These are phyloP conservation scores for Discostella stelligeroides DNA, from an alignment of 108 stramenopile species.

Conservation along the genomic window DNA sequence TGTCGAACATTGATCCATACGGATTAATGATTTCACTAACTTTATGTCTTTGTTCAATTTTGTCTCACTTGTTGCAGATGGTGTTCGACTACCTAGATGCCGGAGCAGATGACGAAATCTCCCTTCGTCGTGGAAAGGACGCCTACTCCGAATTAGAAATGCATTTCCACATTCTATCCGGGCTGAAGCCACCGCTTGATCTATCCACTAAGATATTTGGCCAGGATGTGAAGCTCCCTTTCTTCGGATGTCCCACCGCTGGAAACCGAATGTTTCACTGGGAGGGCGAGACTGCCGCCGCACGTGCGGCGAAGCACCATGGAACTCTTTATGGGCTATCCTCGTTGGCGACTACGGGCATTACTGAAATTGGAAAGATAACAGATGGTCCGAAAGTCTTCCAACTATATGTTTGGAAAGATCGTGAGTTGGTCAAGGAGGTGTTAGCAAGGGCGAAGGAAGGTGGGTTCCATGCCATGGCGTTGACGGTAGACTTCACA, in stretches of 20 bases:
- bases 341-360: conserved; percentile 86
- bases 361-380: conserved; percentile 77
- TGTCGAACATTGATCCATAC: too few species aligned
- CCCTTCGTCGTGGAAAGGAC: conserved; percentile 88
- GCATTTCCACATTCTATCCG: conserved; percentile 90
- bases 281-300: conserved; percentile 92
- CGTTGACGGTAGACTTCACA: conserved; percentile 96
- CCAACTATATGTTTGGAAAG: conserved; percentile 98
- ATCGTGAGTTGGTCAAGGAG: conserved; percentile 92
- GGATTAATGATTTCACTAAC: too few species aligned
- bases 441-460: conserved; percentile 93
- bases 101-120: conserved; percentile 91
- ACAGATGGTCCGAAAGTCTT: conserved; percentile 88
- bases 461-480: conserved; percentile 93
- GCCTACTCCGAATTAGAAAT: conserved; percentile 90
- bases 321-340: conserved; percentile 90
- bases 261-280: conserved; percentile 95
- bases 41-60: neutral
- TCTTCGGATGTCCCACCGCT: conserved; percentile 91
- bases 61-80: conserved; percentile 57
- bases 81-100: conserved; percentile 93
- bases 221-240: conserved; percentile 79
- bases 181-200: conserved; percentile 90
- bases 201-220: conserved; percentile 86
- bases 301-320: conserved; percentile 81